Base-by-base conservation (phyloP, 345 rosid genomes). In the Aquilaria sinensis region DNA sequence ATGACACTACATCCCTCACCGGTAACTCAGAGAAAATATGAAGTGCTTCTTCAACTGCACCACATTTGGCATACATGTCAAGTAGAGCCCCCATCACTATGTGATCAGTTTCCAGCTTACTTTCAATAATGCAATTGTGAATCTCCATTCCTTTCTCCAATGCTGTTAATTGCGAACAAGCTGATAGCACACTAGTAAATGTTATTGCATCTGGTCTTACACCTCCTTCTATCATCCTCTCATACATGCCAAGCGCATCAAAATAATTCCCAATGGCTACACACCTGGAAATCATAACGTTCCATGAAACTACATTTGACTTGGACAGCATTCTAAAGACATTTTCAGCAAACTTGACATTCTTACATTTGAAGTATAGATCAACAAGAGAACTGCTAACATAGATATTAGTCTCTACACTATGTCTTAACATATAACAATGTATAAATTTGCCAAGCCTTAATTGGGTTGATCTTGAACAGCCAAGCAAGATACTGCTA, bases 61-160 rank as follows among this genome's bases (percentile, higher is more conserved):
- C 94, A 41, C 96, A 87, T 78, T 90, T 90, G 29, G 92, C 86
- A 66, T 85, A 90, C 92, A 87, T 85, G 74, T 87, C 92, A 13
- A 90, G 86, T 51, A 87, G 85, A 14, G 92, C 89, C 37, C 89
- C 86, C 85, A 77, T 83, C 66, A 85, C 80, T 50, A 81, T 51
- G 65, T 77, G 77, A 56, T 83, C 81, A 46, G 47, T 45, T 47
- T 81, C 77, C n/a, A 81, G 59, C 34, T 61, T 55, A 49, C 37
- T 73, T 53, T 68, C 79, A 6, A 30, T 48, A 48, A 87, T 58
- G 43, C 53, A 68, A 10, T 59, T 60, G 75, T 87, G 91, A 73
- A 90, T 85, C 58, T 73, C 77, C 72, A 73, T 81, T 33, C 96
- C 92, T 71, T 83, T 83, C 67, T 76, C 92, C 56, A 90, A 63